Evolutionary conservation across 805 yeast genomes (phyloP), one percentile per base, ranked within the genome.

Genomic region (Pichia rugopelliculosa): DNA sequence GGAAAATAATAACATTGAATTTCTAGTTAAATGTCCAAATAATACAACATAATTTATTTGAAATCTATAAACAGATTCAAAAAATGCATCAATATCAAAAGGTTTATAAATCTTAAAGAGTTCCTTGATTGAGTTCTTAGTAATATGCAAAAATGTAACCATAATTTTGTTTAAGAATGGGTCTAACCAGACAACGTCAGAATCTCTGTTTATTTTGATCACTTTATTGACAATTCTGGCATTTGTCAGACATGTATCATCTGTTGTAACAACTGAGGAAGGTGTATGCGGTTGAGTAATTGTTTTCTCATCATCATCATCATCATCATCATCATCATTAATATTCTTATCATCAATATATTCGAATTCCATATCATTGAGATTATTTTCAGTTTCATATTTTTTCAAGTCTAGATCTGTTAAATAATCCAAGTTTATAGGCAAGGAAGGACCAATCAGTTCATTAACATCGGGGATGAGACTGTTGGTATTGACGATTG

Each of bases 1-100:
- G 18, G n/a, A 18, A 18, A 45, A 34, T 17, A 45, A 34, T 10
- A 45, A 13, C 24, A 39, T 34, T 11, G 47, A 33, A 24, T 45
- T 45, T 39, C 17, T 25, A 13, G 36, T 39, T 20, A 45, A 34
- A 34, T 12, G 23, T 21, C 30, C 26, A 17, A 44, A 44, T 15
- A 45, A 21, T 8, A 15, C 7, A 4, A 25, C 12, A 21, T 34
- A 34, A 20, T 24, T 40, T 4, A 23, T 4, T 6, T 34, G 39
- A 6, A 34, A n/a, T 24, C 38, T 33, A 22, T 24, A 45, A 7
- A 40, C 9, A 24, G 18, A 22, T 23, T 40, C 44, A 24, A 45
- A 34, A 40, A 40, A 33, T 2, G 34, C 26, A 40, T 45, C 48
- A 18, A 45, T 17, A 15, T 36, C 39, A 36, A 40, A 39, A 6